Evolutionary conservation across 768 basidiomycete genomes (phyloP).

Genomic region (Leccinum incarnatum): DNA sequence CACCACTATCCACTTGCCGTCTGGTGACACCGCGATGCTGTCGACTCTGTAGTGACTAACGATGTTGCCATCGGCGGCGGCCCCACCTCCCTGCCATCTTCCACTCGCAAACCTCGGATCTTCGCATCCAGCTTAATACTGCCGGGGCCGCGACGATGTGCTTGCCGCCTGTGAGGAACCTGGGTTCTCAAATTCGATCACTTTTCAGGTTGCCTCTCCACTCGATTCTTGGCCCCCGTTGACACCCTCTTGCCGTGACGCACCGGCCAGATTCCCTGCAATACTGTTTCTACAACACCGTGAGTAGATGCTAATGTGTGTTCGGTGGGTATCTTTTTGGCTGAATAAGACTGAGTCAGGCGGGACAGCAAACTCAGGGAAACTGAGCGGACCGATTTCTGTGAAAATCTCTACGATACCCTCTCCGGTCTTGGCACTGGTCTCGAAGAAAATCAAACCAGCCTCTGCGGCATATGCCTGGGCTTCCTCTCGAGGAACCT

Average conservation of each 20-base stretch:
- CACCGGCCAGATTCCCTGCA: conserved; percentile 49
- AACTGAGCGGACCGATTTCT: conserved; percentile 75
- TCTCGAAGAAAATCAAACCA: conserved; percentile 95
- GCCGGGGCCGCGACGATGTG: too few relatives aligned
- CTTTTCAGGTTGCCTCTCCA: too few relatives aligned
- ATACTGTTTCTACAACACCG: conserved; percentile 58
- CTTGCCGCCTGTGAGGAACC: too few relatives aligned
- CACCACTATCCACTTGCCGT: too few relatives aligned
- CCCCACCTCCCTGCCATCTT: too few relatives aligned
- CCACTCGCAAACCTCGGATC: too few relatives aligned
- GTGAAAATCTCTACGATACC: conserved; percentile 97
- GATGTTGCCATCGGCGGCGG: too few relatives aligned
- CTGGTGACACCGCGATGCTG: too few relatives aligned
- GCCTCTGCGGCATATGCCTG: conserved; percentile 95
- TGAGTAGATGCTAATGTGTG: conserved; percentile 86
- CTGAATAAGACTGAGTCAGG: conserved; percentile 33
- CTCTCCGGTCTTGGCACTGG: conserved; percentile 95
- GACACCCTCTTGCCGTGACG: conserved; percentile 45
- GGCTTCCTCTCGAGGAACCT: conserved; percentile 93
- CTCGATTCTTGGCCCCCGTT: too few relatives aligned
- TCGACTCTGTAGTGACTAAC: too few relatives aligned
- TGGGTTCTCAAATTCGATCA: too few relatives aligned
- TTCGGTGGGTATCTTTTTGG: conserved; percentile 89
- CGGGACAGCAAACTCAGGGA: background rate
- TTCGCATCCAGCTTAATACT: too few relatives aligned